A percentile compares a stretch with the other conserved stretches of the same genome.
phyloP scores from a whole-genome alignment of 2,329 filamentous ascomycete species.

The Westerdykella sp. region DNA sequence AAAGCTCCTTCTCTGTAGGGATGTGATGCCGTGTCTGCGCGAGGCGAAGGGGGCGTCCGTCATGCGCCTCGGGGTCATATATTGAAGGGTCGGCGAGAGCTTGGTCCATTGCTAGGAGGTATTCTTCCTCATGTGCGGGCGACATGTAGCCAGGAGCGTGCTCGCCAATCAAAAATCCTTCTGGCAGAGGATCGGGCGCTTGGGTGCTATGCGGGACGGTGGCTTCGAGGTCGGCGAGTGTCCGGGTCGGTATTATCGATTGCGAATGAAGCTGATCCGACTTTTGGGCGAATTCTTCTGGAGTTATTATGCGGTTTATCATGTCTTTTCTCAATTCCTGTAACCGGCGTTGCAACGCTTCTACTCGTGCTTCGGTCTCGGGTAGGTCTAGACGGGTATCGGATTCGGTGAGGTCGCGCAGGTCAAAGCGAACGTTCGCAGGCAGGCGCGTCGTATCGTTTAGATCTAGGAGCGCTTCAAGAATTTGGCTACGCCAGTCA shows the following conservation, averaged over 20 bases:
- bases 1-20: conserved; percentile 45
- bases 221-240: conserved; percentile 37
- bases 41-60: conserved; percentile 36
- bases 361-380: conserved; percentile 13
- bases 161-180: conserved; percentile 45
- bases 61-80: conserved; percentile 45
- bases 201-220: conserved; percentile 37
- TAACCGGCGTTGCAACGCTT: conserved; percentile 17
- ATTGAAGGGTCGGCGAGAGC: conserved; percentile 46
- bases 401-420: conserved; percentile 43
- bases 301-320: conserved; percentile 19
- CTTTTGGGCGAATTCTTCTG: conserved; percentile 24
- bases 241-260: conserved; percentile 17
- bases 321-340: conserved; percentile 34
- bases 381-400: conserved; percentile 19
- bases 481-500: conserved; percentile 59
- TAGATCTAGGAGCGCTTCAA: conserved; percentile 83
- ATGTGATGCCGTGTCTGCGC: conserved; percentile 35
- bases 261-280: conserved; percentile 27
- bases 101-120: conserved; percentile 60
- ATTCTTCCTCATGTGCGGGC: conserved; percentile 66
- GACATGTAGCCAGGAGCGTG: conserved; percentile 62
- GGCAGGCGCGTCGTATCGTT: conserved; percentile 79
- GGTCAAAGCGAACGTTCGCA: conserved; percentile 65
- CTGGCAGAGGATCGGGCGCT: conserved; percentile 30